Percentiles rank a stretch among this genome's conserved stretches.
Conservation (phyloP, 306 rosid species). For the Prunus kanzakura region DNA sequence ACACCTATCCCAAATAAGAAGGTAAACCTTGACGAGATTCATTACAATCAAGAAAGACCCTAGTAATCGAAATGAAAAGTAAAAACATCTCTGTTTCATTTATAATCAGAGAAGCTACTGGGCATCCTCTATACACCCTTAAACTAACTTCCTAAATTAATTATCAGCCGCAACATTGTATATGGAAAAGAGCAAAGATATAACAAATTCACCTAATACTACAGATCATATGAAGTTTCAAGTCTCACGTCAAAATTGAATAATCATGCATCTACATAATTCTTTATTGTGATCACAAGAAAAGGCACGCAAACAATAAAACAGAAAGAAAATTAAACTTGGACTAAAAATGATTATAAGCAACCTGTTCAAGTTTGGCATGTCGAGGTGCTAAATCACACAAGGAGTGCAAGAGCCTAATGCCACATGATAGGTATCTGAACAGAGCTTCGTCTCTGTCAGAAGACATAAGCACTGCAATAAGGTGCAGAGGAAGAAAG, state of each 20-base stretch:
- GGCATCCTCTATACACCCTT: not conserved
- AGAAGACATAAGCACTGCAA: conserved; percentile 53
- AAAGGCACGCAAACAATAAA: conserved; percentile 10
- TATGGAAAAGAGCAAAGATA: not conserved
- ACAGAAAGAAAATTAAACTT: conserved; percentile 18
- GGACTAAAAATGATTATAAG: conserved; percentile 8
- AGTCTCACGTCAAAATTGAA: conserved; percentile 1
- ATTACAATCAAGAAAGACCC: not conserved
- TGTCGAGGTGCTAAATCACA: conserved; percentile 86
- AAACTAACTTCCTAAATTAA: not conserved
- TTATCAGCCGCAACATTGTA: not conserved
- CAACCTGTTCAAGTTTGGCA: conserved; percentile 87
- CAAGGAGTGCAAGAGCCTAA: conserved; percentile 82
- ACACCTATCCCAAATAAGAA: not conserved
- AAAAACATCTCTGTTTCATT: not conserved
- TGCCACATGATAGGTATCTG: conserved; percentile 66
- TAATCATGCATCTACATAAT: not conserved
- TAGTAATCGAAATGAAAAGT: not conserved
- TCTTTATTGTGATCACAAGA: conserved; percentile 4
- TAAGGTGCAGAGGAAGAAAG: conserved; percentile 82
- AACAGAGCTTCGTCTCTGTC: conserved; percentile 53
- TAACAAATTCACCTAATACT: not conserved
- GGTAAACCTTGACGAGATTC: not conserved
- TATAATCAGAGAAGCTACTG: not conserved
- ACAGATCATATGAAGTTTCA: conserved; percentile 9